These are phyloP conservation scores for Colletotrichum ledebouriae DNA, from an alignment of 2,329 filamentous ascomycete species.

Conservation along the genomic window DNA sequence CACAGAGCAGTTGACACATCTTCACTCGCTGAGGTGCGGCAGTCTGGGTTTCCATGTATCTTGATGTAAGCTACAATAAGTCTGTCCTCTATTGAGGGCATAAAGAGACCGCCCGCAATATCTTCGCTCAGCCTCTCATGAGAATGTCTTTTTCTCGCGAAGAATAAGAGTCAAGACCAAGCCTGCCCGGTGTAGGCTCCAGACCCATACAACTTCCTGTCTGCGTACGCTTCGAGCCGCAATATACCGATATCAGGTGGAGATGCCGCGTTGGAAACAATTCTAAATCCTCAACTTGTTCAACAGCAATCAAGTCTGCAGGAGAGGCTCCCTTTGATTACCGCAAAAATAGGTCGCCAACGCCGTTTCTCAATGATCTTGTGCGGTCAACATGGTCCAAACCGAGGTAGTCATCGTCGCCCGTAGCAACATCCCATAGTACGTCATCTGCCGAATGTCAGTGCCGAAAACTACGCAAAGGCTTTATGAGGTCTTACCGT, in stretches of 20 bases:
- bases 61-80: conserved; percentile 30
- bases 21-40: not conserved
- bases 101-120: conserved; percentile 20
- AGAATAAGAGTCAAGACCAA: conserved; percentile 24
- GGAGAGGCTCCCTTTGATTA: conserved; percentile 44
- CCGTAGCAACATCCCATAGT: conserved; percentile 64
- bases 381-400: conserved; percentile 76
- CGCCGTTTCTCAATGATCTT: conserved; percentile 69
- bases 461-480: not conserved
- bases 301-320: conserved; percentile 23
- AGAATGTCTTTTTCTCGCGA: conserved; percentile 22
- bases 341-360: conserved; percentile 72
- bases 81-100: conserved; percentile 32
- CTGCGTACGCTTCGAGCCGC: conserved; percentile 4
- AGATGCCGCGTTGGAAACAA: conserved; percentile 26
- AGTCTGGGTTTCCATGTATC: conserved; percentile 7
- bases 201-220: conserved; percentile 13
- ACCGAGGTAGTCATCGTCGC: conserved; percentile 73
- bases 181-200: conserved; percentile 13
- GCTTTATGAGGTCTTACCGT: conserved; percentile 72
- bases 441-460: conserved; percentile 64
- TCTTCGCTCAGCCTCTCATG: conserved; percentile 30
- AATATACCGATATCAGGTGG: conserved; percentile 7
- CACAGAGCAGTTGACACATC: conserved; percentile 2
- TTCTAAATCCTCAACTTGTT: conserved; percentile 19